Percentiles rank a stretch among this genome's conserved stretches.
Evolutionary conservation across 495 filamentous ascomycete genomes (phyloP).

Genomic region (Daldinia vernicosa): DNA sequence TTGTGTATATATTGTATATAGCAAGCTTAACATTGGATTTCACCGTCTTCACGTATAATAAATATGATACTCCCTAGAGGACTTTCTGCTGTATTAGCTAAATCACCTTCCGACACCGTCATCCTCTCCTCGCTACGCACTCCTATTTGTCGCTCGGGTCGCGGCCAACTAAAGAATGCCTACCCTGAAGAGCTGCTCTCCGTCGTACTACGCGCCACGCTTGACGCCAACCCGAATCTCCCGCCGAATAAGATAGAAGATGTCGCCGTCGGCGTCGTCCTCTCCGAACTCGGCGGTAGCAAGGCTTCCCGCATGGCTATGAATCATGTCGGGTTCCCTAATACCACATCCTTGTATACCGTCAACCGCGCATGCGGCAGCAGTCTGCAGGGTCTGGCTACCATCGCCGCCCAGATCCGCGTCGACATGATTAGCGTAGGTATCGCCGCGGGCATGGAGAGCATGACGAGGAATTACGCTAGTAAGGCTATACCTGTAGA

Average conservation of each 20-base stretch:
- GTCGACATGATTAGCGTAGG: slow-evolving; percentile 78
- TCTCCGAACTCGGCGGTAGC: slow-evolving; percentile 87
- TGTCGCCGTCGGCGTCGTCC: slow-evolving; percentile 84
- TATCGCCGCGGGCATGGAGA: slow-evolving; percentile 90
- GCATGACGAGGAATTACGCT: slow-evolving; percentile 91
- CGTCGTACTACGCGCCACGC: slow-evolving; percentile 81
- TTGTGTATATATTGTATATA: slow-evolving; percentile 10
- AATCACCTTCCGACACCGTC: slow-evolving; percentile 82
- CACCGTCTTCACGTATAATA: neutral
- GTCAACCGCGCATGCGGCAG: slow-evolving; percentile 88
- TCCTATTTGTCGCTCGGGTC: slow-evolving; percentile 80
- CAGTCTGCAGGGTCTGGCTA: slow-evolving; percentile 76
- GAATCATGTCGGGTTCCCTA: slow-evolving; percentile 81
- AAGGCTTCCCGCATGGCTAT: slow-evolving; percentile 94
- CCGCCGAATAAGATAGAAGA: slow-evolving; percentile 78
- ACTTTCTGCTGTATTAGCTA: slow-evolving; percentile 79
- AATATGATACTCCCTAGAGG: slow-evolving; percentile 59
- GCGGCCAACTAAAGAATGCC: slow-evolving; percentile 85
- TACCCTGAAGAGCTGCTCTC: slow-evolving; percentile 91
- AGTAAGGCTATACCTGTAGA: slow-evolving; percentile 81
- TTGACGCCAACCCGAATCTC: slow-evolving; percentile 78
- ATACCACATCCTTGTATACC: slow-evolving; percentile 76
- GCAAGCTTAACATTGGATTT: neutral
- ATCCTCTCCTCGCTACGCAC: slow-evolving; percentile 90
- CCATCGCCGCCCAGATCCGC: slow-evolving; percentile 74